Evolutionary conservation across 768 basidiomycete species (phyloP).

Genomic region (Harrya chromipes): DNA sequence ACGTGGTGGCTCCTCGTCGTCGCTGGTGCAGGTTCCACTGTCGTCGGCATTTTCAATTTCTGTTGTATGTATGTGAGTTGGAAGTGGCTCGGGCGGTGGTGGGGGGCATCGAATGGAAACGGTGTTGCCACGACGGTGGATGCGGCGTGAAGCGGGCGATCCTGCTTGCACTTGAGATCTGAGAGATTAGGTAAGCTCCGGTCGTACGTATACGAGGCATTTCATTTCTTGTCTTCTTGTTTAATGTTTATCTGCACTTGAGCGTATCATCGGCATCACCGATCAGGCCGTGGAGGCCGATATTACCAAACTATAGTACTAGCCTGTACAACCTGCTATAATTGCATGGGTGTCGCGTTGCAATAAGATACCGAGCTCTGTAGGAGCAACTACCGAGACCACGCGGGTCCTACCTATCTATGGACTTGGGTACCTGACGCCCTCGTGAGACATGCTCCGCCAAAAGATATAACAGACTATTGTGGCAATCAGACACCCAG

Average conservation of each 20-base stretch:
- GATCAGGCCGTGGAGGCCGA: no score
- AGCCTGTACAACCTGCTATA: neutral
- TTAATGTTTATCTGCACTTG: neutral
- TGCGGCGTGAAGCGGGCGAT: constrained; percentile 10
- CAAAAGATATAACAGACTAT: neutral
- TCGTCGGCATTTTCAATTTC: constrained; percentile 72
- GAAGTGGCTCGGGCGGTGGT: constrained; percentile 50
- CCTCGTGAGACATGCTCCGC: neutral
- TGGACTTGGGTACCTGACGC: neutral
- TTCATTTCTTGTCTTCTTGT: neutral
- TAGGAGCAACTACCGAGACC: neutral
- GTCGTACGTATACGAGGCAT: neutral
- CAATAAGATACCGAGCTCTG: no score
- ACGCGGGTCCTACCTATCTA: neutral
- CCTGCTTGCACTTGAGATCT: neutral
- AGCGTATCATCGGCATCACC: neutral
- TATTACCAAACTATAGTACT: no score
- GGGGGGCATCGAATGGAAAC: constrained; percentile 11
- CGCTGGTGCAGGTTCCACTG: constrained; percentile 71
- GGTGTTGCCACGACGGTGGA: constrained; percentile 5
- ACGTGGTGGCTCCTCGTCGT: constrained; percentile 75
- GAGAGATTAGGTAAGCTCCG: constrained; percentile 1
- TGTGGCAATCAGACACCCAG: neutral
- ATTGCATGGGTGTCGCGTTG: neutral
- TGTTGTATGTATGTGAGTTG: constrained; percentile 63